A percentile compares a stretch with the other conserved stretches of the same genome.
Evolutionary conservation across 306 rosid genomes (phyloP).

Genomic region (Ceratonia siliqua): DNA sequence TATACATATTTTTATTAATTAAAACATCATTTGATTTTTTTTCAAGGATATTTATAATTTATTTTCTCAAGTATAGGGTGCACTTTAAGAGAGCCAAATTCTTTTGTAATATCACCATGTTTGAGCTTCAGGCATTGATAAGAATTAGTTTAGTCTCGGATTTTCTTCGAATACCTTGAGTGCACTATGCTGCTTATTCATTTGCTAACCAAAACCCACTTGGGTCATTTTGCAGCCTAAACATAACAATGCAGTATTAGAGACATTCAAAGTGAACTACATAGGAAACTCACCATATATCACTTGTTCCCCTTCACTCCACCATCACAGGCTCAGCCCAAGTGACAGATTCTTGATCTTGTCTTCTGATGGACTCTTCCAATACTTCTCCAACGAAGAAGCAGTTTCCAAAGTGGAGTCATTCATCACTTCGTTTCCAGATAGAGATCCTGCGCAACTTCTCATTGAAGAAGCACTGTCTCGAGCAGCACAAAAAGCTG

Average conservation of each 20-base stretch:
- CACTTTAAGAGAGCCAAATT: no score
- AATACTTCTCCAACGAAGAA: conserved; percentile 82
- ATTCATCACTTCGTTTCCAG: conserved; percentile 69
- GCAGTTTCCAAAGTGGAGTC: conserved; percentile 67
- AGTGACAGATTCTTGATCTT: conserved; percentile 68
- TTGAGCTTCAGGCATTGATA: neutral
- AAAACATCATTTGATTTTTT: no score
- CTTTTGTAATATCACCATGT: neutral
- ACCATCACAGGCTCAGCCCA: conserved; percentile 60
- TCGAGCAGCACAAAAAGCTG: conserved; percentile 75
- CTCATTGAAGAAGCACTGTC: conserved; percentile 65
- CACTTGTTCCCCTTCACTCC: conserved; percentile 65
- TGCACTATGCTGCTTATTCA: neutral
- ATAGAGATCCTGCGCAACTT: conserved; percentile 86
- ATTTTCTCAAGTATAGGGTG: no score
- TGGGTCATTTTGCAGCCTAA: conserved; percentile 64
- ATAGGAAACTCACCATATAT: conserved; percentile 73
- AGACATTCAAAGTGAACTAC: conserved; percentile 71
- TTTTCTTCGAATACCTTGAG: neutral
- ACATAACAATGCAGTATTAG: conserved; percentile 72
- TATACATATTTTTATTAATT: no score
- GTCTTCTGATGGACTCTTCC: conserved; percentile 91
- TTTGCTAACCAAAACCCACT: conserved; percentile 15
- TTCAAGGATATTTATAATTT: no score
- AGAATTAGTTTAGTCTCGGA: neutral